Evolutionary conservation across 2,329 filamentous ascomycete species (phyloP).

Genomic region (Nothophaeocryptopus gaeumannii): DNA sequence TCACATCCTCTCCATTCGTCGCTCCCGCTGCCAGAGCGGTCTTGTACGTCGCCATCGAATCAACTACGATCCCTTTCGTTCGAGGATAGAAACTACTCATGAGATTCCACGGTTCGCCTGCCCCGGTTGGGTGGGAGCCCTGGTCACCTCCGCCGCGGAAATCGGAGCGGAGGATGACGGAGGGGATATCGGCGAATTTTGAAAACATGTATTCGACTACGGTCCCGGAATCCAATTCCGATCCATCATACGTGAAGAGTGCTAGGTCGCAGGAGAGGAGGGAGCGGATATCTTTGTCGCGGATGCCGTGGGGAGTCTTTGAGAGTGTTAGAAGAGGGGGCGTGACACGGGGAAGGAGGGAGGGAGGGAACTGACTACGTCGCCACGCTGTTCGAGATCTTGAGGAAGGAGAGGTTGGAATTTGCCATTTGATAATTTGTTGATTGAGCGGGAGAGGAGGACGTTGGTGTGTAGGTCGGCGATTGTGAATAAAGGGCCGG

Average conservation of each 20-base stretch:
- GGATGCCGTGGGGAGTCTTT: constrained; percentile 18
- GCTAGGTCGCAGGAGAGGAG: constrained; percentile 17
- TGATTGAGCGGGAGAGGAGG: constrained; percentile 14
- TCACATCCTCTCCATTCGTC: background rate
- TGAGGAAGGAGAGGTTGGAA: constrained; percentile 15
- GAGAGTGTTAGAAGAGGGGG: too few species aligned
- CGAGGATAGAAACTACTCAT: constrained; percentile 19
- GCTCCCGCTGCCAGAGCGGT: constrained; percentile 6
- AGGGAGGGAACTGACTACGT: too few species aligned
- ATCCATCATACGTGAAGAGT: constrained; percentile 18
- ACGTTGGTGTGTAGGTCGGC: constrained; percentile 17
- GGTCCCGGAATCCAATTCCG: constrained; percentile 19
- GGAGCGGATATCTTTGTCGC: constrained; percentile 19
- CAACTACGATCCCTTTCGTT: constrained; percentile 15
- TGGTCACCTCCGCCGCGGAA: constrained; percentile 19
- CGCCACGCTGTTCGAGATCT: constrained; percentile 17
- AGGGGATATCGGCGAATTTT: constrained; percentile 18
- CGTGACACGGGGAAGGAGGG: too few species aligned
- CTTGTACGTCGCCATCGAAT: constrained; percentile 19
- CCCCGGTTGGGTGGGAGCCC: constrained; percentile 1
- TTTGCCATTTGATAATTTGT: constrained; percentile 9
- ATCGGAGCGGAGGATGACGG: constrained; percentile 17
- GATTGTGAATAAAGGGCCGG: constrained; percentile 19
- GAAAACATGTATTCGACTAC: constrained; percentile 20
- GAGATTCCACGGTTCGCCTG: constrained; percentile 18